Base-by-base conservation (phyloP, 2,329 filamentous ascomycete species). In the Penicillium sp. region DNA sequence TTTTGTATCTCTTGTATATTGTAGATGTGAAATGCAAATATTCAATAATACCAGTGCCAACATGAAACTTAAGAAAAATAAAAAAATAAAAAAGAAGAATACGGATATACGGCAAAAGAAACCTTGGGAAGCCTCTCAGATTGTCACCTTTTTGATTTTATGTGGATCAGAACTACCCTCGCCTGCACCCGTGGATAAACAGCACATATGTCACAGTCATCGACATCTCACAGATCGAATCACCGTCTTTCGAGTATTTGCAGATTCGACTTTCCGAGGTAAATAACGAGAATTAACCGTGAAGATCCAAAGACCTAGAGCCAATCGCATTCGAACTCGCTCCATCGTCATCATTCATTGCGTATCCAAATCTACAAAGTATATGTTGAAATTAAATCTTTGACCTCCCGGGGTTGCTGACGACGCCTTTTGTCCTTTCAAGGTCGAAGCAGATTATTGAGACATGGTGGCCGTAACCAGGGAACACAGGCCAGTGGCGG, bases 401-500 rank as follows among this genome's bases (percentile, higher is more conserved):
- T 55, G 51, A 49, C 27, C 21, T 33, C 45, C 29, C n/a, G 25
- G n/a, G 23, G 23, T 50, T 43, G 54, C 54, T 56, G 54, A 56
- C 29, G 36, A 47, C 54, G 33, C 36, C 49, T 40, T 40, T 34
- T 16, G 4, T 39, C 33, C 40, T 40, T 40, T 23, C 27, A 41
- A 43, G 47, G 25, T 7, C 38, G 19, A 15, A 21, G 49, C 40
- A 29, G 36, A 36, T 19, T 39, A 31, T 25, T 16, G 27, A 48
- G 41, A 25, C 19, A 31, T 36, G 31, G 46, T 49, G 19, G 25
- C 27, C 13, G n/a, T 56, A 38, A 41, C 49, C 54, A 56, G 41
- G 54, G 49, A 53, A 53, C 49, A 56, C 49, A 43, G 21, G 27
- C 16, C 41, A 41, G 54, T 56, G 54, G 49, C 54, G 54, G 49